Conservation (phyloP, 441 rosid genomes). For the Eutrema salsugineum region DNA sequence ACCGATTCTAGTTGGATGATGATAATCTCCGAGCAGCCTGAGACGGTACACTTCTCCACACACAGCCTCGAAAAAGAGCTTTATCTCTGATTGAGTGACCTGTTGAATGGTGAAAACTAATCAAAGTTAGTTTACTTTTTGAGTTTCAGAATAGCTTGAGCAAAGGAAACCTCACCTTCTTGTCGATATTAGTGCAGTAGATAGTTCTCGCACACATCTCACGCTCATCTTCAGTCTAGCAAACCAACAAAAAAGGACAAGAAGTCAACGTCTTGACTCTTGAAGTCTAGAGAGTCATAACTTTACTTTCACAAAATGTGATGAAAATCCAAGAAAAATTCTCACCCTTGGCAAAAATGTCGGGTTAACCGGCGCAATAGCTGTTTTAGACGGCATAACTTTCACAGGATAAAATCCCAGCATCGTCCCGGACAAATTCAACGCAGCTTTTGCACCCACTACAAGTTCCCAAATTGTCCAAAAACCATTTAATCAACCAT, state of each 20-base stretch:
- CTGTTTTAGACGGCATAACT: constrained; percentile 94
- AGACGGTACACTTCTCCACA: constrained; percentile 92
- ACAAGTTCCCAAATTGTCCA: constrained; percentile 15
- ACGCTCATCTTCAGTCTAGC: constrained; percentile 81
- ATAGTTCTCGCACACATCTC: constrained; percentile 84
- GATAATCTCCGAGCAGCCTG: constrained; percentile 88
- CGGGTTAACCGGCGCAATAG: constrained; percentile 94
- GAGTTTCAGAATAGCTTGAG: neutral
- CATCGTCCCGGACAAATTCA: constrained; percentile 74
- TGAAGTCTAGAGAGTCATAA: neutral
- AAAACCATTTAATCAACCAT: neutral
- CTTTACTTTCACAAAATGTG: neutral
- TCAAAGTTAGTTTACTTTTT: neutral
- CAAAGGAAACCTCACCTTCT: constrained; percentile 44
- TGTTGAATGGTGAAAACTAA: constrained; percentile 21
- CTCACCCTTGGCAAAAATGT: constrained; percentile 91
- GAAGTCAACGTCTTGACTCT: constrained; percentile 1
- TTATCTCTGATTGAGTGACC: constrained; percentile 80
- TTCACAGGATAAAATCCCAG: constrained; percentile 86
- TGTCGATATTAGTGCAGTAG: constrained; percentile 83
- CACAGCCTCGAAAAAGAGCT: constrained; percentile 69
- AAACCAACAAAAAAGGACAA: neutral
- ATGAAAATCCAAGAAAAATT: neutral
- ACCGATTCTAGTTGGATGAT: constrained; percentile 88
- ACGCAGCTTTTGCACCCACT: constrained; percentile 72